Evolutionary conservation across 441 rosid genomes (phyloP), one percentile per base, ranked within the genome.

Genomic region (Eugenia klotzschiana): DNA sequence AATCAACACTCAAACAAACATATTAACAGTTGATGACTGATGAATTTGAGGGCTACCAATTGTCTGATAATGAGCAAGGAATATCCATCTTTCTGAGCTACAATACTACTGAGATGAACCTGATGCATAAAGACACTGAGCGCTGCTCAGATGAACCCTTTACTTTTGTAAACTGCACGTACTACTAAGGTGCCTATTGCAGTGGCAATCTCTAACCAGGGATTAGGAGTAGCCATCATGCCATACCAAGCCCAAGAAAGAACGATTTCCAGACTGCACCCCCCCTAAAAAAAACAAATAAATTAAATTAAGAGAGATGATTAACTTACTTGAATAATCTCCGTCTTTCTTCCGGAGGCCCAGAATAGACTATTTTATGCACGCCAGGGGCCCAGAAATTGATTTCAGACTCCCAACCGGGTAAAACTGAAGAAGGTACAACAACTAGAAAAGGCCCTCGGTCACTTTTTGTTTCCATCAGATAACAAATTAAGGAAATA

Each of bases 391-490:
- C 95, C 99, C 99, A 96, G 84, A 94, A 94, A 86, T 74, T 94
- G 81, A 96, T 93, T 91, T 96, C 99, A 0, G 97, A 85, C 85
- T 91, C 98, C 99, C 99, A 96, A 37, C 99, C 99, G 43, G 98
- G 93, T 83, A 96, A 90, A 84, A 96, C 99, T 33, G 99, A 96
- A 69, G 99, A 96, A 84, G 99, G 99, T 25, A 96, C 99, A 87
- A 96, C 99, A 83, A 96, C 98, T 87, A 96, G 88, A 88, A 96
- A 96, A 82, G 99, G 99, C 54, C 99, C 99, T 91, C 98, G 89
- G 80, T 96, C 99, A 88, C 94, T 94, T 90, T 96, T 96, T 69
- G 91, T 86, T 89, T 94, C 99, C 99, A 94, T 96, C 90, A 96
- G 91, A 88, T 96, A 94, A 89, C 99, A 96, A 84, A 96, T 96